phyloP scores from a whole-genome alignment of 148 eudicot species.

The Arctostaphylos glauca region DNA sequence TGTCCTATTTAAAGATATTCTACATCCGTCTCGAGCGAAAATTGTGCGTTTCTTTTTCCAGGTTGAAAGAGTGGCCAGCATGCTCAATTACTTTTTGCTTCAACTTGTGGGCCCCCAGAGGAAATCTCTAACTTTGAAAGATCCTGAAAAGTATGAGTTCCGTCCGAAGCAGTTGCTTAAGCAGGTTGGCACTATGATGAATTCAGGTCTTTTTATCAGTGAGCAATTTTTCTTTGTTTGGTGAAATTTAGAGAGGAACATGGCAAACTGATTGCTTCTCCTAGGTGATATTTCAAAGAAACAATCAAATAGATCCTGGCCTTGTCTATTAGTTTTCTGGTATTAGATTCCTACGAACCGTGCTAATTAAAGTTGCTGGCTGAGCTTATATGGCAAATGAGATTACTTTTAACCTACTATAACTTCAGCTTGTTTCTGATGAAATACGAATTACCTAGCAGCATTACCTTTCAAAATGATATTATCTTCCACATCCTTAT shows the following conservation, averaged over 20 bases:
- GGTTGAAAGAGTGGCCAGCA: conserved; percentile 98
- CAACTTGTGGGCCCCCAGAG: conserved; percentile 99
- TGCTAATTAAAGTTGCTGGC: conserved; percentile 3
- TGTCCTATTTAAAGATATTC: not conserved
- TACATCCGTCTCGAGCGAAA: not conserved
- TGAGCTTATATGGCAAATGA: not conserved
- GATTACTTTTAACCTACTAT: not conserved
- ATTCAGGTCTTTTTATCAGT: not conserved
- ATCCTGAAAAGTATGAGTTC: conserved; percentile 96
- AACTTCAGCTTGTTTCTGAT: not conserved
- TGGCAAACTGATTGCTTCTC: not conserved
- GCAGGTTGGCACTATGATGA: conserved; percentile 50
- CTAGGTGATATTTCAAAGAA: not conserved
- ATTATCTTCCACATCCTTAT: not conserved
- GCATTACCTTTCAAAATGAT: not conserved
- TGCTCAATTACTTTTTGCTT: conserved; percentile 89
- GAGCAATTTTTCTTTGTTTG: not conserved
- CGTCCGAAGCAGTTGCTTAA: conserved; percentile 88
- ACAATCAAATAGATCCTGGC: not conserved
- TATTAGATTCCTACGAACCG: not conserved
- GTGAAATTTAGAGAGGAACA: not conserved
- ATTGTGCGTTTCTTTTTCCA: conserved; percentile 26
- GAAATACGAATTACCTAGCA: not conserved
- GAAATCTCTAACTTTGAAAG: conserved; percentile 85
- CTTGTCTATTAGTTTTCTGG: not conserved